Evolutionary conservation across 805 yeast genomes (phyloP), one percentile per base, ranked within the genome.

Genomic region (Suhomyces sp.): DNA sequence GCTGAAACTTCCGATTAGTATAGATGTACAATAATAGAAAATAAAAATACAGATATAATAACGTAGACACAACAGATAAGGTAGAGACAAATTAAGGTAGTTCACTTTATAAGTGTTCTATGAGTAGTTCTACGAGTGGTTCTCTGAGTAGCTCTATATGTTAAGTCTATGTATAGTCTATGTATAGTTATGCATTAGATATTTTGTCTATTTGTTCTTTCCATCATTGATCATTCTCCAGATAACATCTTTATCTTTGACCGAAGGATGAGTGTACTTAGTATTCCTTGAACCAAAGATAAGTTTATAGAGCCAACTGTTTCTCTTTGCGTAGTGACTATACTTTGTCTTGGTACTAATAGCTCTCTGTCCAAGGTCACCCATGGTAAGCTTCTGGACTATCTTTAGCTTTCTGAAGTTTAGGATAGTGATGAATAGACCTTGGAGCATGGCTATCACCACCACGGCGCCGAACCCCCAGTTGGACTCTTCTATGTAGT

Each of bases 401-500:
- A 80, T 71, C 50, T 79, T 75, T 42, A 88, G 68, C 13, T 81
- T 81, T 45, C 76, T 73, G 68, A 86, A 82, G 60, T 85, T 85
- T 44, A 78, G 67, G 31, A 78, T 60, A 0, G 90, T 83, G 45
- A 88, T 78, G 1, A 77, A 45, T 5, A 78, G 54, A 0, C 88
- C 94, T 54, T 80, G 77, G 0, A 82, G 12, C 2, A 82, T 58
- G 9, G 90, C 84, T 4, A 81, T 51, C 0, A 67, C 65, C 1
- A 86, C 75, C 5, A 87, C 85, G 1, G 76, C 71, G 0, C 79
- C 83, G 67, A 88, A 88, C 0, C 94, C 94, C 41, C 70, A 63
- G 35, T 72, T 62, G 0, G 88, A 81, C 4, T 86, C 89, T 65
- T 88, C 96, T 5, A 88, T 82, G 62, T 84, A 88, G 61, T 88